Evolutionary conservation across 1,139 yeast genomes (phyloP), one percentile per base, ranked within the genome.

Genomic region (Kazachstania sp.): DNA sequence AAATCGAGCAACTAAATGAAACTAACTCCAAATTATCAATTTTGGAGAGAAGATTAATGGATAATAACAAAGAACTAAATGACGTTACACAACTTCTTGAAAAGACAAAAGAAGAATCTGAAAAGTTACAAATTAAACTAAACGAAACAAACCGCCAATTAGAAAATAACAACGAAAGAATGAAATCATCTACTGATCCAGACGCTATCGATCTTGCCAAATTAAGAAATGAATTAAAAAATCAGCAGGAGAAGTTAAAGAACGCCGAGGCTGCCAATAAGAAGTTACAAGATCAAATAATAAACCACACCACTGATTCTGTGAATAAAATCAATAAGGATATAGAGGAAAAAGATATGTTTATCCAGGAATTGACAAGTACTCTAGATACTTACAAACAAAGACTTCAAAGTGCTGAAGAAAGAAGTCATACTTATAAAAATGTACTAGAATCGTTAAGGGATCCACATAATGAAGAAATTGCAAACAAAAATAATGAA

Each of bases 191-290:
- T 8, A 5, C 37, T 19, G 23, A 12, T 18, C 13, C 8, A 18
- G n/a, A 20, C n/a, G 54, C 38, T 49, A 52, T 15, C 44, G 53
- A 28, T 42, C 50, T 16, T 51, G 54, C 39, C 44, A 54, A 55
- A 26, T 51, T 54, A 19, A 46, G 49, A 11, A 32, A 47, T 30
- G 38, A 44, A 43, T 45, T 41, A 20, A 39, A 32, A 4, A 9
- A 38, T 20, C 15, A 40, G n/a, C 37, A 15, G 3, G 23, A 29
- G 15, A 36, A 47, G 19, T 15, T 49, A 3, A 28, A 31, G n/a
- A 9, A 29, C 8, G 34, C 45, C 47, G 19, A 31, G 42, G 40
- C 44, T 16, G 38, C 47, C 12, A 50, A 49, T 30, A 48, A 49
- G 38, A 35, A 44, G n/a, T 41, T 45, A 23, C 41, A 38, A 2